Evolutionary conservation across 768 basidiomycete species (phyloP).

Genomic region (Trametes punicea): DNA sequence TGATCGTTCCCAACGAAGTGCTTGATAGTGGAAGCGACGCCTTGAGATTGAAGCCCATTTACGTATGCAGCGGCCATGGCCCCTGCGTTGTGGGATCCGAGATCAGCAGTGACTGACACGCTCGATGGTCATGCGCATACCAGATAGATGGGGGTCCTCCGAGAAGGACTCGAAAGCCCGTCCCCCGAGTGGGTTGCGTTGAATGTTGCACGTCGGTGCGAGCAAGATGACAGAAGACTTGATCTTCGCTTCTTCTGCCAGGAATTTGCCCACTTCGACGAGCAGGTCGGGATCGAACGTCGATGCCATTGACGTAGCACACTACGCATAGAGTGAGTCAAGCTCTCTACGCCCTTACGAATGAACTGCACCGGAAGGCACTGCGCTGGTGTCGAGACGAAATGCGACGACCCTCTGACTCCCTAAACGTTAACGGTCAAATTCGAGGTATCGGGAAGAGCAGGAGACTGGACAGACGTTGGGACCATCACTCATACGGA

Average conservation of each 20-base stretch:
- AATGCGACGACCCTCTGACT: slow-evolving; percentile 64
- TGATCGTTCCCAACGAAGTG: slow-evolving; percentile 75
- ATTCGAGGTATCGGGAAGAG: neutral
- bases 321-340: slow-evolving; percentile 35
- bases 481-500: slow-evolving; percentile 73
- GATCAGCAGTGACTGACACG: slow-evolving; percentile 6
- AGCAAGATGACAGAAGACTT: slow-evolving; percentile 63
- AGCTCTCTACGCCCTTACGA: too few species aligned
- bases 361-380: slow-evolving; percentile 52
- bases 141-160: slow-evolving; percentile 67
- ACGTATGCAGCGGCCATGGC: slow-evolving; percentile 64
- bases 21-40: slow-evolving; percentile 69
- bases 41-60: slow-evolving; percentile 62
- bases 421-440: slow-evolving; percentile 38
- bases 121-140: slow-evolving; percentile 26
- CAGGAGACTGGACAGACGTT: slow-evolving; percentile 37
- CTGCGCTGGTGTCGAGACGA: slow-evolving; percentile 60
- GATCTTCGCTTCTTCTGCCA: slow-evolving; percentile 63
- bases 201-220: slow-evolving; percentile 76
- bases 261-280: slow-evolving; percentile 50
- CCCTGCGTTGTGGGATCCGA: slow-evolving; percentile 33
- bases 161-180: slow-evolving; percentile 70
- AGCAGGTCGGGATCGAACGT: slow-evolving; percentile 66
- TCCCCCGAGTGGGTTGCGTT: slow-evolving; percentile 58
- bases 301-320: slow-evolving; percentile 66